A percentile compares a stretch with the other conserved stretches of the same genome.
Evolutionary conservation across 2,329 filamentous ascomycete genomes (phyloP).

Genomic region (Dryadomyces quercus-mongolicae): DNA sequence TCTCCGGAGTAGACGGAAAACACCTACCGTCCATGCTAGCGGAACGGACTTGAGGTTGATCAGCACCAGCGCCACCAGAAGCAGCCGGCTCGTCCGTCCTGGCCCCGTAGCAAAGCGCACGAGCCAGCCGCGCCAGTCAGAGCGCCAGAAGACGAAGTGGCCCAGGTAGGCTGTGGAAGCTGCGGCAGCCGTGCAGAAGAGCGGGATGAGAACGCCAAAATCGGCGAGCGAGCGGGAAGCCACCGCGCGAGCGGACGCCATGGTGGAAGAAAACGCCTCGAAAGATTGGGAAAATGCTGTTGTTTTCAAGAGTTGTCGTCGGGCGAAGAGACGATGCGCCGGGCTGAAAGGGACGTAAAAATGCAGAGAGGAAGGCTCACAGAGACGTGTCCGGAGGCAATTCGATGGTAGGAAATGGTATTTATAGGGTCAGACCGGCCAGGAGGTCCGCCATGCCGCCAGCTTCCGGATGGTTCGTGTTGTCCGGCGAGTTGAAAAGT

Average conservation of each 20-base stretch:
- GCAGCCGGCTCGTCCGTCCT: slow-evolving; percentile 38
- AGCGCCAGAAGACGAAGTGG: slow-evolving; percentile 23
- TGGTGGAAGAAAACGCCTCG: background rate
- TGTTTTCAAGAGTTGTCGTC: background rate
- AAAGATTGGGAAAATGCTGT: background rate
- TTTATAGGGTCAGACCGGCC: too few species aligned
- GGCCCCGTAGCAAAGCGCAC: slow-evolving; percentile 39
- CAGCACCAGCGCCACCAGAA: slow-evolving; percentile 42
- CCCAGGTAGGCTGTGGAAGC: slow-evolving; percentile 19
- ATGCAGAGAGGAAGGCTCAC: too few species aligned
- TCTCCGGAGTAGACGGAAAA: background rate
- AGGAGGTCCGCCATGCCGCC: too few species aligned
- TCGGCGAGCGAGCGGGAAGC: background rate
- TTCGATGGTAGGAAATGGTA: too few species aligned
- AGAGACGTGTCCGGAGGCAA: too few species aligned
- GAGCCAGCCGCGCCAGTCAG: slow-evolving; percentile 27
- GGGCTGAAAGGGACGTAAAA: too few species aligned
- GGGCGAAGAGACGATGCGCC: too few species aligned
- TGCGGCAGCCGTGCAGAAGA: slow-evolving; percentile 28
- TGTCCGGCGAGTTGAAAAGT: too few species aligned
- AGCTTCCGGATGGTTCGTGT: too few species aligned
- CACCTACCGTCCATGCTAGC: slow-evolving; percentile 61
- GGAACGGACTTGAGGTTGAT: slow-evolving; percentile 65
- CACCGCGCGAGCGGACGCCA: background rate
- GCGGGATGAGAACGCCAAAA: slow-evolving; percentile 20